Conservation (phyloP, 441 rosid genomes). For the Populus trichocarpa region DNA sequence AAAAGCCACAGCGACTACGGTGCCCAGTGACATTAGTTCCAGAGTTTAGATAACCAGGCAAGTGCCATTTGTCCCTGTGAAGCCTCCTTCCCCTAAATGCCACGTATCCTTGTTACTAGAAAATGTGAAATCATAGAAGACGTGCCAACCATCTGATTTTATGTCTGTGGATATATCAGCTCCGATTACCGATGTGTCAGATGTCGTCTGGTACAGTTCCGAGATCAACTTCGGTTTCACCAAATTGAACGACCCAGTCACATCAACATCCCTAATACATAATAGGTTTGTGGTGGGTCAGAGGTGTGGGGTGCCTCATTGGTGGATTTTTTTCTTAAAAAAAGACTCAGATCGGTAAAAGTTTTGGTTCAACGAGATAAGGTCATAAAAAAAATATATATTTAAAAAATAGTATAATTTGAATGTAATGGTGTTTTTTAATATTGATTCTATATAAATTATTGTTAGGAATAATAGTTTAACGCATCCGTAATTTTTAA, state of each 20-base stretch:
- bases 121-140: neutral
- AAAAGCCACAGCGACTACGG: neutral
- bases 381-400: too few relatives aligned
- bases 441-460: too few relatives aligned
- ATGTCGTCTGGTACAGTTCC: neutral
- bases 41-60: neutral
- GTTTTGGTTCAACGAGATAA: too few relatives aligned
- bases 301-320: neutral
- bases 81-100: neutral
- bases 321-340: neutral
- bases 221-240: slow-evolving; percentile 43
- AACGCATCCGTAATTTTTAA: too few relatives aligned
- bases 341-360: too few relatives aligned
- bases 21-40: neutral
- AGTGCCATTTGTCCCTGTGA: neutral
- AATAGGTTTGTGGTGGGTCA: neutral
- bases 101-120: neutral
- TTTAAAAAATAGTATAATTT: too few relatives aligned
- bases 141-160: slow-evolving; percentile 4
- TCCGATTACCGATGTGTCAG: slow-evolving; percentile 11
- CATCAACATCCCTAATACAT: too few relatives aligned
- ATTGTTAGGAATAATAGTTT: too few relatives aligned
- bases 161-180: slow-evolving; percentile 3
- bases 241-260: slow-evolving; percentile 20
- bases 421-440: too few relatives aligned